Evolutionary conservation across 495 filamentous ascomycete genomes (phyloP), one percentile per base, ranked within the genome.

Genomic region (Penicillium malachiteum): DNA sequence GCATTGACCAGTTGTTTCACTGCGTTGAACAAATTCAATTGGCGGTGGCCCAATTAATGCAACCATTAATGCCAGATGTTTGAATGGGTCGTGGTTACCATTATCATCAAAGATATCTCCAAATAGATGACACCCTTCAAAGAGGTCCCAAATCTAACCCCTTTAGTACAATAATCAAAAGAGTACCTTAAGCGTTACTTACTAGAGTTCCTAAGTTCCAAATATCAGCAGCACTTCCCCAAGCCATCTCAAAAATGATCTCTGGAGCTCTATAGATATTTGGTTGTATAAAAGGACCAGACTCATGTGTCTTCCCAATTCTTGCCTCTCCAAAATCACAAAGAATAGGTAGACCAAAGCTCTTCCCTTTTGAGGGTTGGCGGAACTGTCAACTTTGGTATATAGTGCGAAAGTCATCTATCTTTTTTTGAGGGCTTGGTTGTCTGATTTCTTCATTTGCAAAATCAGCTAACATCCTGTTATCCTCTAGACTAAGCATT

Each of bases 191-290:
- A 9, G 26, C 18, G 16, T 7, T 17, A 56, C 70, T 56, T 61
- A 81, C 77, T 63, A 79, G 61, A 40, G 72, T 67, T 7, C 69
- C 79, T 12, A 73, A 42, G 43, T 66, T 69, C 74, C 73, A 78
- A 34, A 78, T 73, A 63, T 78, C 74, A 32, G 76, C 53, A 46
- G 66, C 63, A 41, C 53, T 66, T 57, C 65, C 63, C 77, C 74
- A 80, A 16, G 61, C 55, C 57, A 73, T 74, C 38, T 69, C 63
- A 40, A 78, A 63, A 37, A 76, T 71, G 7, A 77, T 44, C 58
- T 80, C 75, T 8, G 75, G 75, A n/a, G 73, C 70, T 46, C 74
- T 49, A 55, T 78, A 79, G 21, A 74, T 60, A 44, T 66, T 52
- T 16, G 74, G 74, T 65, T 74, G 70, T 46, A 73, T 55, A 37